These are phyloP conservation scores for Elsinoe batatas DNA, from an alignment of 2,329 filamentous ascomycete genomes.

Conservation along the genomic window DNA sequence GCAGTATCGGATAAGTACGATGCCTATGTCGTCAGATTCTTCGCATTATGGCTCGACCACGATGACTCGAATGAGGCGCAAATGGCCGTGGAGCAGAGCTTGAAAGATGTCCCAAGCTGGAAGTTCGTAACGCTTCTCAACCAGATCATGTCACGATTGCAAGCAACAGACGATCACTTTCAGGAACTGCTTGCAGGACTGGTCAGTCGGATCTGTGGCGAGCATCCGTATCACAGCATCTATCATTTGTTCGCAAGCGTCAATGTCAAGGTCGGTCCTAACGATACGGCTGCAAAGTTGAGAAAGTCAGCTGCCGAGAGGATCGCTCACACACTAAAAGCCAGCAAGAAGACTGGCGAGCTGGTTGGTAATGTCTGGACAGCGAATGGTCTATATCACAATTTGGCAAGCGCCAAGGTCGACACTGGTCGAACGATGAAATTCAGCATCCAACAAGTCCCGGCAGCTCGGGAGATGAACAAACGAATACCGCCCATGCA, in stretches of 20 bases:
- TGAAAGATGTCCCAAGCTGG: constrained; percentile 68
- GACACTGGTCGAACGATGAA: constrained; percentile 25
- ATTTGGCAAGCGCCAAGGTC: constrained; percentile 53
- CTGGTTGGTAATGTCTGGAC: constrained; percentile 66
- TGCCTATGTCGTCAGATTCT: constrained; percentile 83
- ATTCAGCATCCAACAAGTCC: constrained; percentile 52
- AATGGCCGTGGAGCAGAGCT: constrained; percentile 58
- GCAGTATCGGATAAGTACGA: constrained; percentile 79
- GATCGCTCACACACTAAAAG: constrained; percentile 53
- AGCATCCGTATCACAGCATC: constrained; percentile 95
- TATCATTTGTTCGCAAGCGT: constrained; percentile 87
- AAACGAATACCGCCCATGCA: constrained; percentile 53
- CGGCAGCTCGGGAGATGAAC: constrained; percentile 53
- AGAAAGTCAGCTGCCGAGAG: constrained; percentile 63
- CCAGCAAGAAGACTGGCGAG: constrained; percentile 40
- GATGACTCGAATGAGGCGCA: constrained; percentile 70
- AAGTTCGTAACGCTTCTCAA: constrained; percentile 95
- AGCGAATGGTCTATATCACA: constrained; percentile 57
- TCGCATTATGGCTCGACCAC: constrained; percentile 86
- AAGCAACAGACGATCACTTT: constrained; percentile 60
- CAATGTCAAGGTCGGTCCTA: constrained; percentile 47
- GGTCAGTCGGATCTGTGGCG: constrained; percentile 72
- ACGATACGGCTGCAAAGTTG: constrained; percentile 64
- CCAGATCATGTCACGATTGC: constrained; percentile 85
- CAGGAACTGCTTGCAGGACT: constrained; percentile 65